These are phyloP conservation scores for Hypoxylon sp. DNA, from an alignment of 2,329 filamentous ascomycete species.

Conservation along the genomic window DNA sequence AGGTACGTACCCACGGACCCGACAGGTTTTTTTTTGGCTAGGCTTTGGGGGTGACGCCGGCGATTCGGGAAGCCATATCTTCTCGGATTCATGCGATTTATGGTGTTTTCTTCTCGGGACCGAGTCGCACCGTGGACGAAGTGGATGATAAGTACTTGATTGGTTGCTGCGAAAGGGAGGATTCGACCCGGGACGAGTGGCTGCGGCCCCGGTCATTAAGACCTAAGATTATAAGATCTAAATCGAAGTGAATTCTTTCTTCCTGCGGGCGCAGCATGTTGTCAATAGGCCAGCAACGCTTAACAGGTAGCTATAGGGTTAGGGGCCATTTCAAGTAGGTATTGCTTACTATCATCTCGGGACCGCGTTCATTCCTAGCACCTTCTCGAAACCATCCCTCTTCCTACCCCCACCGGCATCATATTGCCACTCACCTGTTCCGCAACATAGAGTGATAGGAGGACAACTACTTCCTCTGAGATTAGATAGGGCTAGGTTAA, in stretches of 20 bases:
- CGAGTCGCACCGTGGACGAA: not conserved
- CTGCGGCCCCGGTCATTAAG: not conserved
- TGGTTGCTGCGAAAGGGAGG: conserved; percentile 4
- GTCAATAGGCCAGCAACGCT: not conserved
- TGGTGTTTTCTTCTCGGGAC: conserved; percentile 10
- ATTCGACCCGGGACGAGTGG: not conserved
- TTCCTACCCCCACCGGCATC: not conserved
- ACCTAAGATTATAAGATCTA: not conserved
- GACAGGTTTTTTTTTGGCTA: not conserved
- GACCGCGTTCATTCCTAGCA: not conserved
- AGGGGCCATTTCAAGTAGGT: not conserved
- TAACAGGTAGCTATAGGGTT: not conserved
- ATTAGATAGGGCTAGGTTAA: not conserved
- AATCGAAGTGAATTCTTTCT: not conserved
- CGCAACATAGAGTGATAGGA: not conserved
- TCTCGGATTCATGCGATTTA: not conserved
- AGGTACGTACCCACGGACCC: not conserved
- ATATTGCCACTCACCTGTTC: not conserved
- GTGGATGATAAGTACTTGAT: not conserved
- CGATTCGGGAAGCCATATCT: not conserved
- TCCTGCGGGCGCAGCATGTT: not conserved
- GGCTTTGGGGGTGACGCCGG: not conserved
- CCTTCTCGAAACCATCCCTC: not conserved
- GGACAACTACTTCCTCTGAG: not conserved
- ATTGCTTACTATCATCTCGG: not conserved